phyloP scores from a whole-genome alignment of 2,329 filamentous ascomycete genomes.

The Byssochlamys sp. region DNA sequence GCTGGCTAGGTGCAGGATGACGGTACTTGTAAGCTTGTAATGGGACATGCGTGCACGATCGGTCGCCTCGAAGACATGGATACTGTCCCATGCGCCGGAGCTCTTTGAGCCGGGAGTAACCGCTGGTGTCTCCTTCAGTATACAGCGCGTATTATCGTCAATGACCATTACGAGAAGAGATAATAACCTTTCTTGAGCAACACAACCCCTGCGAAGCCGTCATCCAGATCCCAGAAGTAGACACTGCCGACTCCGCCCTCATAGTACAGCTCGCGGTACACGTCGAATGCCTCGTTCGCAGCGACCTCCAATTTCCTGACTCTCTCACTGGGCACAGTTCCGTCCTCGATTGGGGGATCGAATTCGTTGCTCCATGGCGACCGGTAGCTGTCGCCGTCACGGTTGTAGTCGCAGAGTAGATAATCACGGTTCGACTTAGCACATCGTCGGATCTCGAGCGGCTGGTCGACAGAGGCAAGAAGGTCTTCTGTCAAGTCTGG shows the following conservation, averaged over 20 bases:
- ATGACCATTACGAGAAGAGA: neutral
- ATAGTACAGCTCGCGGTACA: slow-evolving; percentile 85
- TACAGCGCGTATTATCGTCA: neutral
- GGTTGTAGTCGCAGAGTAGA: slow-evolving; percentile 98
- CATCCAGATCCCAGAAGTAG: slow-evolving; percentile 96
- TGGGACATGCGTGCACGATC: slow-evolving; percentile 85
- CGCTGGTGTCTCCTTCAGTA: slow-evolving; percentile 37
- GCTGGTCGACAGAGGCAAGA: slow-evolving; percentile 93
- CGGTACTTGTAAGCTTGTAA: slow-evolving; percentile 95
- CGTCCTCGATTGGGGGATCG: slow-evolving; percentile 79
- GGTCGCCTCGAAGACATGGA: slow-evolving; percentile 94
- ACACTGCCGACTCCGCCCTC: slow-evolving; percentile 93
- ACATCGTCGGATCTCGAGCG: slow-evolving; percentile 76
- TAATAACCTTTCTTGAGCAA: slow-evolving; percentile 78
- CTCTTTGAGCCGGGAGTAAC: slow-evolving; percentile 56
- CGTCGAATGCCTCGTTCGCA: slow-evolving; percentile 91
- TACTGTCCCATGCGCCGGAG: slow-evolving; percentile 89
- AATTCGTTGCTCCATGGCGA: slow-evolving; percentile 99
- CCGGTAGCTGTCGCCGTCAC: slow-evolving; percentile 92
- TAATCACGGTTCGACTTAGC: slow-evolving; percentile 85
- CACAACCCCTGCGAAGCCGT: slow-evolving; percentile 93
- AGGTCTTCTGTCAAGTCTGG: slow-evolving; percentile 94
- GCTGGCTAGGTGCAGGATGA: slow-evolving; percentile 78
- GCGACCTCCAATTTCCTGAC: slow-evolving; percentile 88
- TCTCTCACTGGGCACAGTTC: slow-evolving; percentile 77